Base-by-base conservation (phyloP, 2,329 filamentous ascomycete genomes). In the Gremmenia infestans region DNA sequence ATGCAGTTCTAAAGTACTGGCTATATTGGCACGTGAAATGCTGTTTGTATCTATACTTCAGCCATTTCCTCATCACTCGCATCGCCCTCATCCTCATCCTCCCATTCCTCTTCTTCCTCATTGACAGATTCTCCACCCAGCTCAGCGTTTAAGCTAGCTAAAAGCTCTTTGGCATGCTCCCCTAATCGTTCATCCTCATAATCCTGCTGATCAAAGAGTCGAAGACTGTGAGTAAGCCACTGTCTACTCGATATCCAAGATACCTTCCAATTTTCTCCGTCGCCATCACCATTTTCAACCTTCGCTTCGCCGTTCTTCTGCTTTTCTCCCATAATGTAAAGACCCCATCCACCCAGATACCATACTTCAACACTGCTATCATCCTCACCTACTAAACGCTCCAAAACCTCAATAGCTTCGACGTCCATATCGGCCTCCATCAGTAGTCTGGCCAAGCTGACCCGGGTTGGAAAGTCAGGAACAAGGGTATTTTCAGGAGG, bases 261-360 rank as follows among this genome's bases (percentile, higher is more conserved):
- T 1, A 80, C 76, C 58, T 70, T 73, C 52, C 71, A 72, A 1
- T 67, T 70, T 42, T 77, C 67, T 60, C 72, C 69, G 68, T 78
- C 74, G 64, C 72, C 69, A 68, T 78, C 74, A 64, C 73, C 69
- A 37, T 72, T 73, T 53, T 66, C 63, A 12, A 55, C 54, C 46
- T 72, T 73, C 22, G 54, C 54, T 43, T 64, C 65, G 36, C 72
- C 71, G 60, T 72, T 72, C 65, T 78, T 82, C 66, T 83, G 76
- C 77, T 87, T 89, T 70, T 89, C 82, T 11, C 88, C 89, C 60
- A 88, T 77, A 56, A 96, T 81, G 70, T 91, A 90, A 63, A 95
- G 79, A 65, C 91, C 92, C 89, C 93, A 97, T 4, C 94, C 95
- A 45, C 94, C 94, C 5, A 99, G 79, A 74, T 99, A 99, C 91